Conservation (phyloP, 345 rosid species). For the Linum lewisii region DNA sequence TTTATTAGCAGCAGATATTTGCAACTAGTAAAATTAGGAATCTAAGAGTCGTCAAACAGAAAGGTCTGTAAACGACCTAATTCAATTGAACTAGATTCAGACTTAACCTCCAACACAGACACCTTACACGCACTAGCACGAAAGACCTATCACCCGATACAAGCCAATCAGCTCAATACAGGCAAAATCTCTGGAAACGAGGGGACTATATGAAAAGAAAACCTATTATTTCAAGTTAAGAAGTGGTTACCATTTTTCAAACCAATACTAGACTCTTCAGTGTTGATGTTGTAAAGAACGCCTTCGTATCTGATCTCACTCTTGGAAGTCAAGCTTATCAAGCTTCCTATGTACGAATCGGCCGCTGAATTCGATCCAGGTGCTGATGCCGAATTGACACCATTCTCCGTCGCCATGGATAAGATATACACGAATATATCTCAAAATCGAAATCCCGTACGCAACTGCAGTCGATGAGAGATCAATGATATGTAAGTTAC, state of each 20-base stretch:
- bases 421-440: not conserved
- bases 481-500: not conserved
- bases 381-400: not conserved
- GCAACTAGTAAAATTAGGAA: not conserved
- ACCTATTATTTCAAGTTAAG: not conserved
- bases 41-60: not conserved
- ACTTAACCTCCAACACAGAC: not conserved
- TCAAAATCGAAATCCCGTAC: not conserved
- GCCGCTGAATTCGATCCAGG: constrained; percentile 2
- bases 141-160: not conserved
- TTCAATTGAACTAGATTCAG: too few relatives aligned
- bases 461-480: not conserved
- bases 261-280: constrained; percentile 10
- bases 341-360: constrained; percentile 9
- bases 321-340: constrained; percentile 11
- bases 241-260: constrained; percentile 6
- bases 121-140: too few relatives aligned
- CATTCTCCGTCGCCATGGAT: not conserved
- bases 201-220: not conserved
- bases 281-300: constrained; percentile 11
- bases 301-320: constrained; percentile 12
- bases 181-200: not conserved
- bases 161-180: not conserved
- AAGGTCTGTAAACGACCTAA: too few relatives aligned
- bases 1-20: not conserved